These are phyloP conservation scores for Mucor velutinosus DNA, from an alignment of 371 early-diverging fungal species.

Conservation along the genomic window DNA sequence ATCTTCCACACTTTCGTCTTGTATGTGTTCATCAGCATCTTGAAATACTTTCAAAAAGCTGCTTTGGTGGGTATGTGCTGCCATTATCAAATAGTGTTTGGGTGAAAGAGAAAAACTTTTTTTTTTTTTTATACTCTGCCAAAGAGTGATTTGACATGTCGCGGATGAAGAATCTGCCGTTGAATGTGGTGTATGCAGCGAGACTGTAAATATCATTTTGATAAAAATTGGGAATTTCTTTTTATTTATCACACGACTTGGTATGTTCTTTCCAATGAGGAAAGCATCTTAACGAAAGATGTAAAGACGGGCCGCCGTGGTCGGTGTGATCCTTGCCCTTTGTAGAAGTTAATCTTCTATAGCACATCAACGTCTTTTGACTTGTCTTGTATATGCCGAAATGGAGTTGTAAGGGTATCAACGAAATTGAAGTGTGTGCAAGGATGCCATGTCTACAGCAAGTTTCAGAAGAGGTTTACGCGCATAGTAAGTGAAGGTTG, in stretches of 20 bases:
- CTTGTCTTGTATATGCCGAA: neutral
- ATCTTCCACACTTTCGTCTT: slow-evolving; percentile 39
- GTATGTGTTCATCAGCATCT: slow-evolving; percentile 37
- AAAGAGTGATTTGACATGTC: too few relatives aligned
- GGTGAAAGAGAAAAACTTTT: too few relatives aligned
- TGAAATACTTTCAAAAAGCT: slow-evolving; percentile 35
- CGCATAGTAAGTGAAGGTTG: neutral
- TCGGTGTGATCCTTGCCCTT: neutral
- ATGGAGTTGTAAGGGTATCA: neutral
- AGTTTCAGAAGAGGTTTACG: neutral
- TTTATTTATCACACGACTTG: too few relatives aligned
- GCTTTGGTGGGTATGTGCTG: neutral
- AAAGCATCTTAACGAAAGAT: neutral
- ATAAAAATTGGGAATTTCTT: too few relatives aligned
- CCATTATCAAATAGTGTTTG: too few relatives aligned
- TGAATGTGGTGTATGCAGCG: too few relatives aligned
- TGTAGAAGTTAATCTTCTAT: neutral
- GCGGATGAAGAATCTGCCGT: too few relatives aligned
- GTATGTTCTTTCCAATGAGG: neutral
- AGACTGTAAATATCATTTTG: too few relatives aligned
- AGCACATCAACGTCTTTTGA: neutral
- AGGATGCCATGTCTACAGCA: neutral
- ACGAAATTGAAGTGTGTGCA: neutral
- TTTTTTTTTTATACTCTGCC: too few relatives aligned
- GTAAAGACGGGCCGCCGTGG: neutral